phyloP scores from a whole-genome alignment of 1,284 basidiomycete genomes.

The Apiotrichum sp. region DNA sequence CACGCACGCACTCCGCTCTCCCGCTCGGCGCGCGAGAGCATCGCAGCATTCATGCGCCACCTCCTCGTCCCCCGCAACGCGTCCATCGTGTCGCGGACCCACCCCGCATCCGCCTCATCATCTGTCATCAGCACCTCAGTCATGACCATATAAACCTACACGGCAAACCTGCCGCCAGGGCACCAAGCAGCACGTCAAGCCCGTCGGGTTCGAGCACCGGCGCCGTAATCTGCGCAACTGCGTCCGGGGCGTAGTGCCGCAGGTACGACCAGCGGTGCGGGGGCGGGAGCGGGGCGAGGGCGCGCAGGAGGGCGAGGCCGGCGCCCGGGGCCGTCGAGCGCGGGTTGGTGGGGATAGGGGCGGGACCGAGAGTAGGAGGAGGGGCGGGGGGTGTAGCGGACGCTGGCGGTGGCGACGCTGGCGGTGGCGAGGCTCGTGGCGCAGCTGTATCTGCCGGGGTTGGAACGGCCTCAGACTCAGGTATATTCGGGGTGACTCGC shows the following conservation, averaged over 20 bases:
- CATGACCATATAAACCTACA: background rate
- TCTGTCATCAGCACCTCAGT: slow-evolving; percentile 3
- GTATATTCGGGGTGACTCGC: background rate
- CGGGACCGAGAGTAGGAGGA: slow-evolving; percentile 7
- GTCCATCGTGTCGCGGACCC: slow-evolving; percentile 14
- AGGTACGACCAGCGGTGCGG: slow-evolving; percentile 10
- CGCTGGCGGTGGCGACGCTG: background rate
- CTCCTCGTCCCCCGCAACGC: slow-evolving; percentile 26
- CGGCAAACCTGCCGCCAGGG: slow-evolving; percentile 1
- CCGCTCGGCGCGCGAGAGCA: slow-evolving; percentile 29
- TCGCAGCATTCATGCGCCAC: slow-evolving; percentile 33
- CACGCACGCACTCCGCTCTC: slow-evolving; percentile 19
- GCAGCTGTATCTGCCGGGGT: background rate
- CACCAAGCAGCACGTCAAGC: slow-evolving; percentile 26
- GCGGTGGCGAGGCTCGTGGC: background rate
- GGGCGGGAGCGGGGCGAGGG: slow-evolving; percentile 10
- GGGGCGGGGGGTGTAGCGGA: background rate
- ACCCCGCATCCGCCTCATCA: background rate
- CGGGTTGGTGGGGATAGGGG: slow-evolving; percentile 7
- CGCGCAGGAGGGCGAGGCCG: slow-evolving; percentile 30
- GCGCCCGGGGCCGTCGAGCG: slow-evolving; percentile 27
- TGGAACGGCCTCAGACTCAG: background rate
- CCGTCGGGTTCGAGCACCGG: slow-evolving; percentile 39
- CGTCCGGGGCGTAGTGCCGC: slow-evolving; percentile 21
- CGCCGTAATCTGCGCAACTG: slow-evolving; percentile 23